Conservation (phyloP, 2,329 filamentous ascomycete species). For the Penicillium sp. region DNA sequence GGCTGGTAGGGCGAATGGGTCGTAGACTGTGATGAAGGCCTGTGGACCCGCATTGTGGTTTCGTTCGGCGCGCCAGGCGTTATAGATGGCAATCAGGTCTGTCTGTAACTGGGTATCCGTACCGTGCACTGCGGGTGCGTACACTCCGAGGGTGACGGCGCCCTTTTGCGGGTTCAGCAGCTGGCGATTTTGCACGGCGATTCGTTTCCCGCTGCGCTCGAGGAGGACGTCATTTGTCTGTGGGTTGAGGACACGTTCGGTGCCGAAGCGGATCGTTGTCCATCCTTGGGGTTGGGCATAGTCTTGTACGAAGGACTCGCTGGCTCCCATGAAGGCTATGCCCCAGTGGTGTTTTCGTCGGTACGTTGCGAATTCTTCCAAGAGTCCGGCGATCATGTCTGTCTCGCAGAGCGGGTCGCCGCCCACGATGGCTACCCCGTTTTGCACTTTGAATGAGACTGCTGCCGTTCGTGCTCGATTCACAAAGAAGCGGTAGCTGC, state of each 20-base stretch:
- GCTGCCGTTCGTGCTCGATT: constrained; percentile 34
- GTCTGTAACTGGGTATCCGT: constrained; percentile 30
- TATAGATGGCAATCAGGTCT: constrained; percentile 35
- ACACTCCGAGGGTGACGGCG: constrained; percentile 33
- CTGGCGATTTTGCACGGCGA: constrained; percentile 36
- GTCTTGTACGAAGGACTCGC: constrained; percentile 28
- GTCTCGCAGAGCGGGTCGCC: constrained; percentile 39
- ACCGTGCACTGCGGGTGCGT: constrained; percentile 30
- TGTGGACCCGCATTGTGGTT: constrained; percentile 31
- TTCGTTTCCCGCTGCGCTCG: constrained; percentile 36
- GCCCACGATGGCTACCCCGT: constrained; percentile 36
- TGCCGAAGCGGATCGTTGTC: constrained; percentile 38
- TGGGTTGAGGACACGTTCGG: constrained; percentile 41
- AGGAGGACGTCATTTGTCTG: constrained; percentile 38
- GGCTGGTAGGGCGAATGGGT: constrained; percentile 36
- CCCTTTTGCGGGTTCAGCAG: constrained; percentile 35
- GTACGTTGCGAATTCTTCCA: constrained; percentile 36
- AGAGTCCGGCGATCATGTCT: constrained; percentile 21
- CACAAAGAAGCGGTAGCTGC: constrained; percentile 41
- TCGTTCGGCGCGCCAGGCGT: constrained; percentile 36
- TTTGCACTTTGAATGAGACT: constrained; percentile 39
- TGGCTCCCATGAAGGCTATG: constrained; percentile 38
- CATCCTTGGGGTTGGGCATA: constrained; percentile 30
- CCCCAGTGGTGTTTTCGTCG: constrained; percentile 29
- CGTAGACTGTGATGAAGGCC: constrained; percentile 42